These are phyloP conservation scores for Colletotrichum truncatum DNA, from an alignment of 2,329 filamentous ascomycete species.

Conservation along the genomic window DNA sequence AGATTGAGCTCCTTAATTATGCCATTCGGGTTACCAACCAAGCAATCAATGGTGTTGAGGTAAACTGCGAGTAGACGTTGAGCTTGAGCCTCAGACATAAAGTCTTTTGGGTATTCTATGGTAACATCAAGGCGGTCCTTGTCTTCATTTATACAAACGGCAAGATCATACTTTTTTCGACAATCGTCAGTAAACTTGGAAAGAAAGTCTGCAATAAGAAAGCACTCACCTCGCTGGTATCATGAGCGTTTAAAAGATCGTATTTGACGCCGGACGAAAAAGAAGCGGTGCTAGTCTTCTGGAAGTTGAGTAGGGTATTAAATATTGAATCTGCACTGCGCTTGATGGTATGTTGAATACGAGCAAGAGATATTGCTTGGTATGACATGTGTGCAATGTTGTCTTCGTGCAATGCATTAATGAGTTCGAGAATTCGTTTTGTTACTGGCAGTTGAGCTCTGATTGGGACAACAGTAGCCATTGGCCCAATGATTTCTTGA, in stretches of 20 bases:
- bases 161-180: conserved; percentile 1
- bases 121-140: background rate
- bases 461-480: conserved; percentile 68
- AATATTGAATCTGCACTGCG: background rate
- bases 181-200: background rate
- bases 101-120: background rate
- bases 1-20: background rate
- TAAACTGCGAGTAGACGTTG: background rate
- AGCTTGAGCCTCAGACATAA: conserved; percentile 8
- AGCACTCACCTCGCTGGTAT: conserved; percentile 8
- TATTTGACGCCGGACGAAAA: background rate
- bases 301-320: conserved; percentile 20
- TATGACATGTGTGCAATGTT: conserved; percentile 4
- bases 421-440: background rate
- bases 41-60: background rate
- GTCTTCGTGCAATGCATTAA: background rate
- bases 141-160: conserved; percentile 8
- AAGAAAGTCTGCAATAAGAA: background rate
- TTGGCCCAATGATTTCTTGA: conserved; percentile 66
- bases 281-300: background rate
- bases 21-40: background rate
- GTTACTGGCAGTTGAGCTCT: conserved; percentile 46
- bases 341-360: background rate
- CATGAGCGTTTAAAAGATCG: background rate
- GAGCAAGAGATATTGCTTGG: background rate